Evolutionary conservation across 2,329 filamentous ascomycete genomes (phyloP), one percentile per base, ranked within the genome.

Genomic region (Neurospora sp.): DNA sequence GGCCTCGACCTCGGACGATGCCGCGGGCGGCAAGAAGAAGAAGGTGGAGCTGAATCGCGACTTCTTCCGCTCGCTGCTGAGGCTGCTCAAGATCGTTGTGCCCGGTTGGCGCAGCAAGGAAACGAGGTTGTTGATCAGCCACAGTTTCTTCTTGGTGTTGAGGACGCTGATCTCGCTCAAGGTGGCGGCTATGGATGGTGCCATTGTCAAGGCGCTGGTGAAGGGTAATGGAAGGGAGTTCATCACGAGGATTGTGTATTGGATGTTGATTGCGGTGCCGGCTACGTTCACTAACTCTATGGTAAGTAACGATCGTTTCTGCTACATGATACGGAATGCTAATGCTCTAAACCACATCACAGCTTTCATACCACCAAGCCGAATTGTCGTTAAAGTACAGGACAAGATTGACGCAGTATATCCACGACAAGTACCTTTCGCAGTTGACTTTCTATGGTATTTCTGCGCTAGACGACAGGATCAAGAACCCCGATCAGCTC

Each of bases 241-340:
- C 74, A 78, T 98, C 75, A 89, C 90, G 75, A 89, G 93, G 0
- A 89, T 99, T 75, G 87, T 96, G 6, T 97, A 95, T 93, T 99
- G 96, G 96, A 99, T 99, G 96, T 80, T 95, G 69, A 96, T 99
- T 74, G 95, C 96, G 36, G 86, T 99, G 17, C 96, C 96, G 10
- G 96, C 96, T 1, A 98, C 96, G 0, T 97, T 98, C 79, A 99
- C 96, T 52, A 99, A 99, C 80, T 97, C 94, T 0, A 99, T 99
- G 96, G 92, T 96, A 80, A 80, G 87, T 79, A 11, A 10, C n/a
- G 17, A 12, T 6, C 38, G 39, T 37, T 65, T 57, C 41, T 10
- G 33, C n/a, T 36, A 8, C 19, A 28, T 65, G 67, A 11, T 1
- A 69, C 41, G 65, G 57, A 1, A 65, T 68, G 39, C 65, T 72